Conservation (phyloP, 768 basidiomycete genomes). For the Rhizopogon vinicolor region DNA sequence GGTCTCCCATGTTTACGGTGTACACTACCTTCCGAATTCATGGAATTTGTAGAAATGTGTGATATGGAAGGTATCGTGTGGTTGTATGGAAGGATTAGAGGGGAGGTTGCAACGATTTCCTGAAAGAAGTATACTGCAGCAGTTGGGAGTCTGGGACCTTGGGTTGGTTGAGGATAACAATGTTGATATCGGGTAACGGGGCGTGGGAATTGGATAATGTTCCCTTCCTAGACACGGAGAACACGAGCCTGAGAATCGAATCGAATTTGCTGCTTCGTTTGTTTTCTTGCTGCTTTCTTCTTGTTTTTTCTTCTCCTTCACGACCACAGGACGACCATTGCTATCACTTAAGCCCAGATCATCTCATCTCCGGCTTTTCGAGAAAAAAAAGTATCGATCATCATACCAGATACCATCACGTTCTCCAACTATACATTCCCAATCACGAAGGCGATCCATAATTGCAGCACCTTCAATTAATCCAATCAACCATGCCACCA, state of each 20-base stretch:
- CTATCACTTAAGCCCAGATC: background rate
- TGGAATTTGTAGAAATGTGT: background rate
- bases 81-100: too few species aligned
- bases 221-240: constrained; percentile 6
- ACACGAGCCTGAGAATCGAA: constrained; percentile 11
- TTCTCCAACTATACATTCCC: constrained; percentile 11
- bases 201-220: constrained; percentile 26
- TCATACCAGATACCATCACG: constrained; percentile 27
- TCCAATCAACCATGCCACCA: constrained; percentile 23
- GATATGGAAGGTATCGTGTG: background rate
- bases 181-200: background rate
- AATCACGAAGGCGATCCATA: constrained; percentile 4
- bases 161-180: too few species aligned
- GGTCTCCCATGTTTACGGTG: background rate
- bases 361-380: background rate
- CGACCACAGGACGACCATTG: constrained; percentile 22
- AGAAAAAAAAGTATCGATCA: background rate
- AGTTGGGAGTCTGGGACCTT: too few species aligned
- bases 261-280: constrained; percentile 10
- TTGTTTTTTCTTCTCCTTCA: constrained; percentile 12
- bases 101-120: too few species aligned
- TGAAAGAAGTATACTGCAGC: too few species aligned
- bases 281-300: constrained; percentile 7
- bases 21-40: background rate
- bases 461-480: background rate